These are phyloP conservation scores for Rhizomucor miehei DNA, from an alignment of 371 early-diverging fungal species.

Conservation along the genomic window DNA sequence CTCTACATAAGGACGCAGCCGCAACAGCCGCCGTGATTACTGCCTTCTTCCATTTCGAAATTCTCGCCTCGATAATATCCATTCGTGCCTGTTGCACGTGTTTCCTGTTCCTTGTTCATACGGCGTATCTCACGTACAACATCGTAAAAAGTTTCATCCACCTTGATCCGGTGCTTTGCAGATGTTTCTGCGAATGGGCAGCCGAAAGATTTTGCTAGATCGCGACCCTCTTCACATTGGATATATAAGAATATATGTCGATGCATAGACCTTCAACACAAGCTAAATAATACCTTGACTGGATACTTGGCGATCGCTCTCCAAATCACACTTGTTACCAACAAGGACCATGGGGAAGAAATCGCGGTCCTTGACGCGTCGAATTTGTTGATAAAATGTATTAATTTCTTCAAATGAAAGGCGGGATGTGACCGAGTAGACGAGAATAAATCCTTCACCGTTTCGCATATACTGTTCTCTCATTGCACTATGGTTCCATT, in stretches of 20 bases:
- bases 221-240: conserved; percentile 88
- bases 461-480: conserved; percentile 79
- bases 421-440: conserved; percentile 63
- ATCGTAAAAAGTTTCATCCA: conserved; percentile 88
- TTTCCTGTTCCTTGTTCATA: conserved; percentile 54
- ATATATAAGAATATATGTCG: no score
- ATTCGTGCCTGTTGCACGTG: conserved; percentile 6
- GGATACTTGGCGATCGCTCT: conserved; percentile 75
- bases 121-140: conserved; percentile 86
- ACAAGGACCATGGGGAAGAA: conserved; percentile 79
- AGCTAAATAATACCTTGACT: no score
- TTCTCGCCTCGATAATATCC: conserved; percentile 4
- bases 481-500: conserved; percentile 59
- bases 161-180: conserved; percentile 87
- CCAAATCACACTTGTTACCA: conserved; percentile 89
- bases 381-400: conserved; percentile 60
- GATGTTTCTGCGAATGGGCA: conserved; percentile 91
- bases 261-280: no score
- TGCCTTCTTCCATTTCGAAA: conserved; percentile 7
- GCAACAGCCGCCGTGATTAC: conserved; percentile 9
- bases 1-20: conserved; percentile 20
- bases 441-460: conserved; percentile 51
- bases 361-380: conserved; percentile 77
- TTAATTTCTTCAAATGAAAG: conserved; percentile 67
- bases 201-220: conserved; percentile 73